phyloP scores from a whole-genome alignment of 1,284 basidiomycete genomes.

The Apiotrichum laibachii region DNA sequence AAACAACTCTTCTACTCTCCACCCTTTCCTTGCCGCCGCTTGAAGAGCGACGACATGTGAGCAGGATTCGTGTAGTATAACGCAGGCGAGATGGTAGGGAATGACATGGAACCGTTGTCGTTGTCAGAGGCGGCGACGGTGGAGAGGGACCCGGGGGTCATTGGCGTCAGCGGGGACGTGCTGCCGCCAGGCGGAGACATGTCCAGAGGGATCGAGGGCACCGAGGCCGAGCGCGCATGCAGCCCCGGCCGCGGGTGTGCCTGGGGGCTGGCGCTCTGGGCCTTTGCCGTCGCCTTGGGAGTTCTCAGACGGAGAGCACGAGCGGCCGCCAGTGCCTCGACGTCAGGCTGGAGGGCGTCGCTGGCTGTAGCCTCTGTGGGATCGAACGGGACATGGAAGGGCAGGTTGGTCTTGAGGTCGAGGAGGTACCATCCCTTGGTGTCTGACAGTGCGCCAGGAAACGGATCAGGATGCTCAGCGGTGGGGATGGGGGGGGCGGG shows the following conservation, averaged over 20 bases:
- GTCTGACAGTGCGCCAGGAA: slow-evolving; percentile 1
- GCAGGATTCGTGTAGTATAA: slow-evolving; percentile 1
- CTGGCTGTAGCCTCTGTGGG: not conserved
- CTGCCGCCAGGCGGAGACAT: not conserved
- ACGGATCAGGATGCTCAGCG: not conserved
- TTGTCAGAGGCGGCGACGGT: not conserved
- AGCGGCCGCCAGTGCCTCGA: not conserved
- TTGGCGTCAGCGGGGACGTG: not conserved
- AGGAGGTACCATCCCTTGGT: slow-evolving; percentile 1
- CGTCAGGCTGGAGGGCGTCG: not conserved
- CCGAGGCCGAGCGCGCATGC: too few species aligned
- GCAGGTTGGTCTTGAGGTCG: slow-evolving; percentile 5
- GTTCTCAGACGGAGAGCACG: not conserved
- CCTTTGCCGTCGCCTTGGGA: too few species aligned
- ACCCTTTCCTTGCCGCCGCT: slow-evolving; percentile 1
- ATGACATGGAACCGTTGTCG: not conserved
- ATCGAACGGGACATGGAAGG: slow-evolving; percentile 4
- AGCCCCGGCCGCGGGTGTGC: too few species aligned
- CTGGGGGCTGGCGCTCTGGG: too few species aligned
- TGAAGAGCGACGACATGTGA: slow-evolving; percentile 3
- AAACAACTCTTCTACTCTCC: not conserved
- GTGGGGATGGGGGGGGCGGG: not conserved
- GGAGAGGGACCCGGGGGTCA: not conserved
- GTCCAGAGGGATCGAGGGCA: too few species aligned
- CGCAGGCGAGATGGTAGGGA: not conserved